Conservation (phyloP, 345 rosid species). For the Hevea brasiliensis region DNA sequence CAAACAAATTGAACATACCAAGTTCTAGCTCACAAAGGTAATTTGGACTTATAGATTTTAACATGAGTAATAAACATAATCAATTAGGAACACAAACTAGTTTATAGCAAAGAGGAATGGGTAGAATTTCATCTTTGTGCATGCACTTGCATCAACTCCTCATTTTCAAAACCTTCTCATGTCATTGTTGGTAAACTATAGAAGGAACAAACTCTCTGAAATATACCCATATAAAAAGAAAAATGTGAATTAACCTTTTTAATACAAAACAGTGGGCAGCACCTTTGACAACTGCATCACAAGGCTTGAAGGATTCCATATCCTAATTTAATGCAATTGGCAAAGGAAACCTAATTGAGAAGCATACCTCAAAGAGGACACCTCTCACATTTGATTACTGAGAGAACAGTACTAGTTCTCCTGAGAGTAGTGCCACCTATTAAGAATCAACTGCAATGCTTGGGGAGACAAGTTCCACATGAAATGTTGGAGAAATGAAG, state of each 20-base stretch:
- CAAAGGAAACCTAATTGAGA: conserved; percentile 48
- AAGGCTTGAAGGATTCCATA: conserved; percentile 28
- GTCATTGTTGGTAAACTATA: too few species aligned
- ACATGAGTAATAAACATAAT: background rate
- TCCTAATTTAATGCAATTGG: conserved; percentile 26
- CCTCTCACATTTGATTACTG: conserved; percentile 51
- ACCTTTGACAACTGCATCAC: conserved; percentile 1
- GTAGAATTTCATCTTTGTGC: background rate
- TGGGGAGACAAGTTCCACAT: conserved; percentile 34
- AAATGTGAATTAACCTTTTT: background rate
- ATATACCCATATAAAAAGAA: too few species aligned
- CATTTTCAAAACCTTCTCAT: too few species aligned
- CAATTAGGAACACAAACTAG: background rate
- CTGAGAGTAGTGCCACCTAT: conserved; percentile 39
- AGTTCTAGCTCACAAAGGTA: conserved; percentile 8
- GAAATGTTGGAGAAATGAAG: conserved; percentile 28
- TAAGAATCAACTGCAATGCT: conserved; percentile 50
- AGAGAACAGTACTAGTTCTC: conserved; percentile 39
- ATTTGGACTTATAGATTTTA: background rate
- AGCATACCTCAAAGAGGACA: conserved; percentile 59
- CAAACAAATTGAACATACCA: conserved; percentile 13
- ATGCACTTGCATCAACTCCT: background rate
- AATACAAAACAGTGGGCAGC: conserved; percentile 11
- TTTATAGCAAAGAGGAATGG: background rate
- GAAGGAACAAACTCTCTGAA: background rate